Conservation (phyloP, 2,329 filamentous ascomycete genomes). For the Xylariaceae sp. region DNA sequence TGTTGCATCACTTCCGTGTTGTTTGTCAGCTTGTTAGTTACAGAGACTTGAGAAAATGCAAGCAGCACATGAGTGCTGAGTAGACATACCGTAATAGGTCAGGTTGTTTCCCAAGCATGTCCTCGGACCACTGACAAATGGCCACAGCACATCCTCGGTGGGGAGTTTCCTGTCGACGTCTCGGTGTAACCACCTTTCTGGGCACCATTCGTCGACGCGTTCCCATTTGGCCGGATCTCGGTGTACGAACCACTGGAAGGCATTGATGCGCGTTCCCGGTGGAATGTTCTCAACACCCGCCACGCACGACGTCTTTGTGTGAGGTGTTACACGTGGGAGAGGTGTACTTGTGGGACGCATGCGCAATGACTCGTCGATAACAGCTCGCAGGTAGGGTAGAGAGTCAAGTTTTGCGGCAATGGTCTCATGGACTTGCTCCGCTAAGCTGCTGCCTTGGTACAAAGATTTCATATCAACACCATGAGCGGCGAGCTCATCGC, state of each 20-base stretch:
- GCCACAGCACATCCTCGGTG: not conserved
- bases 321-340: constrained; percentile 16
- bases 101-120: constrained; percentile 1
- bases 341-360: constrained; percentile 21
- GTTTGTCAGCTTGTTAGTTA: not conserved
- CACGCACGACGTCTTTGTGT: not conserved
- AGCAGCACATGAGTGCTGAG: no score
- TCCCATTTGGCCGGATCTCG: constrained; percentile 15
- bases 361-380: constrained; percentile 13
- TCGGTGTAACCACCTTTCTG: constrained; percentile 12
- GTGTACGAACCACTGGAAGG: constrained; percentile 24
- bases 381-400: constrained; percentile 14
- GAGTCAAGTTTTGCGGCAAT: not conserved
- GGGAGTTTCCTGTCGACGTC: not conserved
- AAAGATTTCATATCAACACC: not conserved
- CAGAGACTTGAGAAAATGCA: not conserved
- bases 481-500: not conserved
- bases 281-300: constrained; percentile 12
- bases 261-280: constrained; percentile 6
- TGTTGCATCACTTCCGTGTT: not conserved
- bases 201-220: constrained; percentile 4
- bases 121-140: constrained; percentile 13
- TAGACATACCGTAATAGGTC: no score
- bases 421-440: not conserved
- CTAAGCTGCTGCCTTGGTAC: no score